Conservation (phyloP, 2,329 filamentous ascomycete species). For the Aspergillus novoparasiticus region DNA sequence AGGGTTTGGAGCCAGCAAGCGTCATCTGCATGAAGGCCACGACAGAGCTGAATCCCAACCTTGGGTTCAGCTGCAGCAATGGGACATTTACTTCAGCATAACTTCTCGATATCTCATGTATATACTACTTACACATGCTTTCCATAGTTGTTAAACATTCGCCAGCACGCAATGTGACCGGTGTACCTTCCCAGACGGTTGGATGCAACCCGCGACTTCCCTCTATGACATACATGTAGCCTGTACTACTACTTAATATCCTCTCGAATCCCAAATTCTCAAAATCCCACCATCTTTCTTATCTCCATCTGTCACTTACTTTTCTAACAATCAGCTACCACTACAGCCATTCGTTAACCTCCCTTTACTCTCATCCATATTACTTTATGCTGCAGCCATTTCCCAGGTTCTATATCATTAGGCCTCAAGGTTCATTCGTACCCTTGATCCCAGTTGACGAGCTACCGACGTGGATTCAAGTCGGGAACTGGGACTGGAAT, state of each 20-base stretch:
- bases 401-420: slow-evolving; percentile 44
- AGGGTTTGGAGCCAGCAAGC: slow-evolving; percentile 29
- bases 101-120: background rate
- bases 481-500: slow-evolving; percentile 30
- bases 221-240: background rate
- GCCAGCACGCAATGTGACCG: background rate
- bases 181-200: background rate
- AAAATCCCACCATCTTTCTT: background rate
- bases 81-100: slow-evolving; percentile 31
- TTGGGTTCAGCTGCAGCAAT: slow-evolving; percentile 41
- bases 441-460: slow-evolving; percentile 49
- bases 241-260: background rate
- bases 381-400: slow-evolving; percentile 23
- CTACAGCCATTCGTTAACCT: slow-evolving; percentile 1
- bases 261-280: background rate
- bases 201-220: background rate
- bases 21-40: slow-evolving; percentile 42
- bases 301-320: background rate
- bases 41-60: slow-evolving; percentile 34
- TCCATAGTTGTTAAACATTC: background rate
- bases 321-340: background rate
- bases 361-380: slow-evolving; percentile 6
- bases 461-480: slow-evolving; percentile 39
- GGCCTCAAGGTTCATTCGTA: slow-evolving; percentile 36
- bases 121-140: background rate